Evolutionary conservation across 352 stramenopile species (phyloP).

Genomic region (Globisporangium paroecandrum): DNA sequence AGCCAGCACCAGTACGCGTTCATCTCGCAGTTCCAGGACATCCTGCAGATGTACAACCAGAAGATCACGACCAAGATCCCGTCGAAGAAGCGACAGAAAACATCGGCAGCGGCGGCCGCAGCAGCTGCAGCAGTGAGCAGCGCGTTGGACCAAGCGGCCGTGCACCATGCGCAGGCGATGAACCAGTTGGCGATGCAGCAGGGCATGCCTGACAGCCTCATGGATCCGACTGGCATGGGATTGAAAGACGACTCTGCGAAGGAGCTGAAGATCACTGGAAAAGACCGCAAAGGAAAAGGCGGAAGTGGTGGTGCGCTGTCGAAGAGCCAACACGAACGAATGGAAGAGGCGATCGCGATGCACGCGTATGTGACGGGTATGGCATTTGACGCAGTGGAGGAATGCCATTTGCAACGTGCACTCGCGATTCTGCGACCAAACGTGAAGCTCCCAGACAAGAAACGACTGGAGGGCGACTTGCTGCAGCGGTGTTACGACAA

Average conservation of each 20-base stretch:
- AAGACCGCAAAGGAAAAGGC: slow-evolving; percentile 44
- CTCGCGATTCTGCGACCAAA: slow-evolving; percentile 53
- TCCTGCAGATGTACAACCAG: slow-evolving; percentile 79
- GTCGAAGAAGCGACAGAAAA: slow-evolving; percentile 63
- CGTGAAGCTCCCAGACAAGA: slow-evolving; percentile 68
- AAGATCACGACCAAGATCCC: slow-evolving; percentile 70
- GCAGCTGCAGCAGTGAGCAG: slow-evolving; percentile 21
- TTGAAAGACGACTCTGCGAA: slow-evolving; percentile 52
- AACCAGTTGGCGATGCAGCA: slow-evolving; percentile 79
- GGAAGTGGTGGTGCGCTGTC: slow-evolving; percentile 31
- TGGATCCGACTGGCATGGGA: slow-evolving; percentile 49
- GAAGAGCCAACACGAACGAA: slow-evolving; percentile 61
- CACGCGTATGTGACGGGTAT: slow-evolving; percentile 79
- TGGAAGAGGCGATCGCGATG: slow-evolving; percentile 80
- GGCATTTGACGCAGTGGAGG: slow-evolving; percentile 71
- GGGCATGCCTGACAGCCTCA: slow-evolving; percentile 59
- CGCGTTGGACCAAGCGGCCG: slow-evolving; percentile 42
- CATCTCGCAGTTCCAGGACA: slow-evolving; percentile 75
- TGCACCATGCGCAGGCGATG: slow-evolving; percentile 63
- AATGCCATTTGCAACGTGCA: slow-evolving; percentile 64
- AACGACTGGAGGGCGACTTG: slow-evolving; percentile 60
- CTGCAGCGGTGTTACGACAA: slow-evolving; percentile 77
- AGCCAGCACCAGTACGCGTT: slow-evolving; percentile 82
- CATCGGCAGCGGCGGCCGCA: slow-evolving; percentile 11
- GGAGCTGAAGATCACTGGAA: slow-evolving; percentile 25